A percentile compares a stretch with the other conserved stretches of the same genome.
Evolutionary conservation across 768 basidiomycete species (phyloP).

Genomic region (Boletus reticuloceps): DNA sequence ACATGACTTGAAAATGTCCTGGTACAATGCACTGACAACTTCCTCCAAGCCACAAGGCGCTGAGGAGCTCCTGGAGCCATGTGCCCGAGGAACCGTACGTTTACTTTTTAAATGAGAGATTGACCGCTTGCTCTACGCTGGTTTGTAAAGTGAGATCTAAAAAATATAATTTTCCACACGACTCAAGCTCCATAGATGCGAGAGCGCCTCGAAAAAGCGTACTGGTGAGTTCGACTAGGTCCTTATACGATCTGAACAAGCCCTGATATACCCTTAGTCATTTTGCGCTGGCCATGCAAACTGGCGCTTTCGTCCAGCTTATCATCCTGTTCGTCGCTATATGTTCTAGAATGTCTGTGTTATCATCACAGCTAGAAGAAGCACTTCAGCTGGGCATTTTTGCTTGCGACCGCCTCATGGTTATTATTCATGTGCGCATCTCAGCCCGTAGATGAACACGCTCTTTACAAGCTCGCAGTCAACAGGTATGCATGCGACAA

Average conservation of each 20-base stretch:
- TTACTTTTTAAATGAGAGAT: constrained; percentile 33
- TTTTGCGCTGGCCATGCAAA: constrained; percentile 62
- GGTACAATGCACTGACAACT: not conserved
- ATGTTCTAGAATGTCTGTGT: constrained; percentile 50
- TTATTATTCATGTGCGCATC: constrained; percentile 33
- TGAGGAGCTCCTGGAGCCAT: constrained; percentile 66
- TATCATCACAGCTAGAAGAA: constrained; percentile 45
- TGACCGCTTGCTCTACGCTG: constrained; percentile 37
- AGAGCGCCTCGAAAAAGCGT: constrained; percentile 47
- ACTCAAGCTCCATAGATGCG: constrained; percentile 38
- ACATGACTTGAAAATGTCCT: not conserved
- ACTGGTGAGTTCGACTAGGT: constrained; percentile 41
- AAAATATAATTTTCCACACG: not conserved
- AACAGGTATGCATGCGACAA: not conserved
- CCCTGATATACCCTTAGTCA: constrained; percentile 39
- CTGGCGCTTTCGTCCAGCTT: constrained; percentile 70
- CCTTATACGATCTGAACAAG: not conserved
- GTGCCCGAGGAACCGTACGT: constrained; percentile 43
- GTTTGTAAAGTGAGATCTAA: constrained; percentile 44
- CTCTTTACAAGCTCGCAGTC: constrained; percentile 18
- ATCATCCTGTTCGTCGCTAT: constrained; percentile 62
- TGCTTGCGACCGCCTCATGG: constrained; percentile 28
- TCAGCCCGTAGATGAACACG: not conserved
- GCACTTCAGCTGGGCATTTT: constrained; percentile 30
- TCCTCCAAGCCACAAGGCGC: constrained; percentile 42